phyloP scores from a whole-genome alignment of 106 monocot genomes.

The Allium cepa region DNA sequence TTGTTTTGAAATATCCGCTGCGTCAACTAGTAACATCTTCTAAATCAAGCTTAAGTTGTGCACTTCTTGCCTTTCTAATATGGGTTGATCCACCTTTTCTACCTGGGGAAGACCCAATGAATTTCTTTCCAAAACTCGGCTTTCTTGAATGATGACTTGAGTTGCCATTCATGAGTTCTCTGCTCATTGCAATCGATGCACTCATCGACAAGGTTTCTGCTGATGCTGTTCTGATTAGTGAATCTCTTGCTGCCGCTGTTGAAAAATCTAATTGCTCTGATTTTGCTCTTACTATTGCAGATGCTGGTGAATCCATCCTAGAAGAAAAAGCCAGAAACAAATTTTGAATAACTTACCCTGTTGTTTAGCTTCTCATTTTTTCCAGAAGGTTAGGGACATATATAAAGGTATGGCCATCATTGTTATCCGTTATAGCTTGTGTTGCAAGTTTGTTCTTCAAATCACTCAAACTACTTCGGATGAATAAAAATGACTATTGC shows the following conservation, averaged over 20 bases:
- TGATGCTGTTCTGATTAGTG: constrained; percentile 38
- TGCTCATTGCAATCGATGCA: neutral
- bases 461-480: no score
- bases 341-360: no score
- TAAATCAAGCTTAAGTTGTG: constrained; percentile 47
- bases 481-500: no score
- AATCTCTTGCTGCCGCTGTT: neutral
- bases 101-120: constrained; percentile 15
- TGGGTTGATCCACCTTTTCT: constrained; percentile 23
- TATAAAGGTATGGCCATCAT: no score
- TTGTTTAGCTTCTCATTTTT: no score
- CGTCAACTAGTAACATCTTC: constrained; percentile 50
- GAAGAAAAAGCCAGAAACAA: no score
- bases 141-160: constrained; percentile 24
- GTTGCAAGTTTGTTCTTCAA: no score
- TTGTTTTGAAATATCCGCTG: no score
- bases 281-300: constrained; percentile 28
- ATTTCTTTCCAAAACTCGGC: constrained; percentile 38
- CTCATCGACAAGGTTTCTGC: constrained; percentile 16
- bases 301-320: constrained; percentile 19
- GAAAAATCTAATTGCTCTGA: constrained; percentile 38
- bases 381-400: no score
- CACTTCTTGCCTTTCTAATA: constrained; percentile 50
- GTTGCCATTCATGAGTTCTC: neutral
- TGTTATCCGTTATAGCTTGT: no score